Percentiles rank a stretch among this genome's conserved stretches.
Conservation (phyloP, 2,329 filamentous ascomycete genomes). For the Aspergillus ruber region DNA sequence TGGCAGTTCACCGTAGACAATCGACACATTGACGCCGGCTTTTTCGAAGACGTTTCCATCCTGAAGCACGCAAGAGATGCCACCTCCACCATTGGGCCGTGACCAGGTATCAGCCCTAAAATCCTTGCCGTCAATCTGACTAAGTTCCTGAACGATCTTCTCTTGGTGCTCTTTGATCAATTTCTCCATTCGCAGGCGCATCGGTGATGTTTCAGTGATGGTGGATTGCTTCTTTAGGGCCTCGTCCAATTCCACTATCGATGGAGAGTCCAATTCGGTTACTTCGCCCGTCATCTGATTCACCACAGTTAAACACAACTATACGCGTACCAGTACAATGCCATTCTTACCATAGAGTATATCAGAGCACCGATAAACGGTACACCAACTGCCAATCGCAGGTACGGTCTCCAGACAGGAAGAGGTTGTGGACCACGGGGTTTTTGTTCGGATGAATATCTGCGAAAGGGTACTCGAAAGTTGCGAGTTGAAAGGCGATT, state of each 20-base stretch:
- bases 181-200: slow-evolving; percentile 96
- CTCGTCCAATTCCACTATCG: slow-evolving; percentile 79
- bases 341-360: slow-evolving; percentile 46
- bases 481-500: slow-evolving; percentile 14
- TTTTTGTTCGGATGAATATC: slow-evolving; percentile 20
- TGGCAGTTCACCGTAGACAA: slow-evolving; percentile 88
- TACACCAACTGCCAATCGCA: slow-evolving; percentile 44
- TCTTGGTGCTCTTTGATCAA: slow-evolving; percentile 91
- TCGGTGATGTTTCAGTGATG: slow-evolving; percentile 72
- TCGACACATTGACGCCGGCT: slow-evolving; percentile 87
- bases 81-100: slow-evolving; percentile 81
- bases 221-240: slow-evolving; percentile 71
- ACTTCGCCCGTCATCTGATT: slow-evolving; percentile 32
- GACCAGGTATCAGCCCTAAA: slow-evolving; percentile 85
- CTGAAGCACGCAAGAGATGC: slow-evolving; percentile 89
- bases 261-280: slow-evolving; percentile 41
- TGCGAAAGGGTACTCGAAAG: slow-evolving; percentile 16
- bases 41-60: slow-evolving; percentile 98
- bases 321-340: background rate
- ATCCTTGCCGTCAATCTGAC: slow-evolving; percentile 72
- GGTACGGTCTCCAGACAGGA: slow-evolving; percentile 41
- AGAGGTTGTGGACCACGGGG: slow-evolving; percentile 20
- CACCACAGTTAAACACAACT: background rate
- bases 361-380: slow-evolving; percentile 45
- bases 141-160: slow-evolving; percentile 75